These are phyloP conservation scores for Taxillus chinensis DNA, from an alignment of 164 flowering plant genomes.

Conservation along the genomic window DNA sequence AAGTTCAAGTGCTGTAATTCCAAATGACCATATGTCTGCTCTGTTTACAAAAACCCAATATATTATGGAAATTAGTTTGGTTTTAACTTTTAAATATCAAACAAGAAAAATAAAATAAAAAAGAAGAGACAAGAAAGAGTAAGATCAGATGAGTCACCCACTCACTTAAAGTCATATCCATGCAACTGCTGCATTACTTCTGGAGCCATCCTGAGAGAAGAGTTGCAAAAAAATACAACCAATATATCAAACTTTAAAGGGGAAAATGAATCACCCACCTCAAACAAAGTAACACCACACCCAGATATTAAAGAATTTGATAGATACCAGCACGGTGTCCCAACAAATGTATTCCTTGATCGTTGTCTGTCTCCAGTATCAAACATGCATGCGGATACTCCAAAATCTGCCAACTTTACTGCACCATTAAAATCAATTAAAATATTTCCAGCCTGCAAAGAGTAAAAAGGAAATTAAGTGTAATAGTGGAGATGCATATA, in stretches of 20 bases:
- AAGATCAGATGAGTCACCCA: slow-evolving; percentile 5
- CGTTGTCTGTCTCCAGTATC: slow-evolving; percentile 90
- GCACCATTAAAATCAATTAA: slow-evolving; percentile 69
- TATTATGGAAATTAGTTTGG: neutral
- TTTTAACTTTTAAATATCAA: neutral
- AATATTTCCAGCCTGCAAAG: slow-evolving; percentile 87
- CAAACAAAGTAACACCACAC: neutral
- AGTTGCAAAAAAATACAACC: neutral
- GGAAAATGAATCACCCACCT: slow-evolving; percentile 2
- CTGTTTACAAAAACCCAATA: slow-evolving; percentile 32
- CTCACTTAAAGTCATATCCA: slow-evolving; percentile 98
- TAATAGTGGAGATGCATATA: slow-evolving; percentile 1
- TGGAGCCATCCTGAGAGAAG: slow-evolving; percentile 87
- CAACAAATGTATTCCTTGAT: slow-evolving; percentile 90
- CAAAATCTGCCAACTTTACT: slow-evolving; percentile 88
- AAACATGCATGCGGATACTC: slow-evolving; percentile 96
- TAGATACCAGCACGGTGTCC: slow-evolving; percentile 93
- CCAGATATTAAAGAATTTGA: neutral
- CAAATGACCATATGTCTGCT: slow-evolving; percentile 99
- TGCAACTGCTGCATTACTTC: slow-evolving; percentile 97
- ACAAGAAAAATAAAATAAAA: neutral
- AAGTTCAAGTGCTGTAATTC: slow-evolving; percentile 96
- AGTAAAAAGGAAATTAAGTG: neutral
- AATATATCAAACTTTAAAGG: neutral
- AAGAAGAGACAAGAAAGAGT: neutral